Evolutionary conservation across 2,329 filamentous ascomycete genomes (phyloP), one percentile per base, ranked within the genome.

Genomic region (Fusarium newnesense): DNA sequence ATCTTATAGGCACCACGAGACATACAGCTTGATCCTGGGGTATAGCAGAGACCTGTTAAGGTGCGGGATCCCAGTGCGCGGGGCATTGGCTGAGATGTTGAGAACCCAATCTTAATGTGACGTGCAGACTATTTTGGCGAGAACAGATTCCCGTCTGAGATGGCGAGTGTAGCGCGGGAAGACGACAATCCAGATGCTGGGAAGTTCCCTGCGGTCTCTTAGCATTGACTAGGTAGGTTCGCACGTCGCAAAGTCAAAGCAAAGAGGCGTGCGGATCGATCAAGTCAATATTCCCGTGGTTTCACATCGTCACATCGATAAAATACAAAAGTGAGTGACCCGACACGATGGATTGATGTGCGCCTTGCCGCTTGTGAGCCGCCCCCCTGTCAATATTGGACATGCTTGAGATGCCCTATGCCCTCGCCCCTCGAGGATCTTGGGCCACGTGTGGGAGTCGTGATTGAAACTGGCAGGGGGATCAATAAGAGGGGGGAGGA

Each of bases 291-390:
- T 71, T 49, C 36, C 34, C 42, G 40, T 24, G 58, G 68, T 70
- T 76, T 76, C 66, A 70, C 67, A 54, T 72, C 60, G 36, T 73
- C 67, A 60, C 58, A 65, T 75, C 43, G 54, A 64, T 61, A 54
- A 66, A 53, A 64, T 42, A 49, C 44, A 54, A 37, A 34, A 44
- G 43, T 63, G 43, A 44, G 58, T 63, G 76, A 78, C 76, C 76
- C 76, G 76, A 78, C 76, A 77, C 75, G 69, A 68, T 78, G 76
- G 76, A 69, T 78, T 78, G 75, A 78, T 78, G 76, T 65, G 75
- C 70, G 72, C 74, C 75, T 74, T 77, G 75, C 76, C 76, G 76
- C 72, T 74, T 75, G 58, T 40, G 64, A 65, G 57, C 39, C 65
- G 50, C 46, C 50, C 72, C 75, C 71, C 61, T 70, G 73, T 67